These are phyloP conservation scores for Lentinula boryana DNA, from an alignment of 768 basidiomycete genomes.

Conservation along the genomic window DNA sequence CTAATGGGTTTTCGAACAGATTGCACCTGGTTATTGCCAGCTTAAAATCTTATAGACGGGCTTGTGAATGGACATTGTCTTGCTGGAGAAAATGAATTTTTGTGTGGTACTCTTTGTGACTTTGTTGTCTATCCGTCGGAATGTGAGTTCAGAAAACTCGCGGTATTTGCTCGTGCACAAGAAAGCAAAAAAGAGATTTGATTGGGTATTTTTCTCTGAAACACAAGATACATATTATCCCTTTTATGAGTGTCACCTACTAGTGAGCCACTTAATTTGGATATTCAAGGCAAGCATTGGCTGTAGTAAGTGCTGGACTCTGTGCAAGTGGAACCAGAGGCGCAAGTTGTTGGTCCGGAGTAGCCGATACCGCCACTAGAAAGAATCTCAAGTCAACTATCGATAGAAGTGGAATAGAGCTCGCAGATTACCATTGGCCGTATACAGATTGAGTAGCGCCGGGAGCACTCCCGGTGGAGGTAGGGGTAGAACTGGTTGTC, in stretches of 20 bases:
- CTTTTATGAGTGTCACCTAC: no score
- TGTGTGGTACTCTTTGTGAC: no score
- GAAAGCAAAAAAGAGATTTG: no score
- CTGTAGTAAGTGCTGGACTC: not conserved
- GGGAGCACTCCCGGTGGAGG: constrained; percentile 13
- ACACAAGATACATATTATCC: no score
- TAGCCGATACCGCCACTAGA: constrained; percentile 7
- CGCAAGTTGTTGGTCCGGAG: constrained; percentile 7
- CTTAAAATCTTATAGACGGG: not conserved
- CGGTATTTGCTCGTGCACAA: no score
- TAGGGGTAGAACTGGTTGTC: not conserved
- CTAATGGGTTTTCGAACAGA: not conserved
- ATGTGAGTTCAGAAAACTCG: no score
- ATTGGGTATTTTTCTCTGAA: no score
- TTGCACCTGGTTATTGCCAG: not conserved
- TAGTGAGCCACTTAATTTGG: no score
- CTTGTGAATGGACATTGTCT: no score
- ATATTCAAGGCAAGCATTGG: constrained; percentile 4
- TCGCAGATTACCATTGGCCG: constrained; percentile 26
- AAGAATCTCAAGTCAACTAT: not conserved
- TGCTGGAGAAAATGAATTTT: no score
- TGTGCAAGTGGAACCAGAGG: constrained; percentile 1
- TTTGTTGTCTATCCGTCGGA: no score
- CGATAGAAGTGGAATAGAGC: not conserved
- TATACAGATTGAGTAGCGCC: constrained; percentile 26